Base-by-base conservation (phyloP, 805 yeast species). In the Wickerhamomyces bovis region DNA sequence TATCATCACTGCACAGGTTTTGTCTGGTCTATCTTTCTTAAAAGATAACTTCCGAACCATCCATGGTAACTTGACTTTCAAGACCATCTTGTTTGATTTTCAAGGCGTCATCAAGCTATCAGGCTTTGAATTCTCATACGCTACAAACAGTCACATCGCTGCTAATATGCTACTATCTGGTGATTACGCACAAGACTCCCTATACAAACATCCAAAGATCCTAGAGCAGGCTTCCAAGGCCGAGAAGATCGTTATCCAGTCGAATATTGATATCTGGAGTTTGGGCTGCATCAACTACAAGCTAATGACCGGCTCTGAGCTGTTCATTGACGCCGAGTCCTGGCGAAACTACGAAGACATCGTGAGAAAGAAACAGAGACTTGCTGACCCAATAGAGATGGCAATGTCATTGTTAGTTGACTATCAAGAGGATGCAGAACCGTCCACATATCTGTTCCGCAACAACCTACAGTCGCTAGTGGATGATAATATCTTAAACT, bases 11-110 rank as follows among this genome's bases (percentile, higher is more conserved):
- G 39, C 39, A 11, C 39, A 36, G 16, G 23, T 20, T 4, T 33
- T 52, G 4, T n/a, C 46, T 4, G 55, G 50, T 6, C 38, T 52
- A 25, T n/a, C 20, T 3, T 47, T 35, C 12, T 20, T 52, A 22
- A 36, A 26, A 13, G 41, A 22, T 5, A 16, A 28, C 5, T 13
- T 26, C 4, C 15, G 28, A 6, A 46, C 41, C 30, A 41, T 50
- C 8, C 56, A 53, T 44, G 56, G 56, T 7, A 48, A 50, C 30
- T n/a, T 53, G n/a, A 44, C 42, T 13, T 20, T 39, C 15, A 22
- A 45, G 12, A 45, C 42, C 1, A 43, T 53, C 4, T n/a, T 53
- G 23, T 22, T 53, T 10, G 47, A 42, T 36, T 16, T 19, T n/a
- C 18, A 41, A 5, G 53, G 54, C 12, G 13, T 20, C 11, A 40